Percentiles rank a stretch among this genome's conserved stretches.
Evolutionary conservation across 202 grass and related monocot species (phyloP).

Genomic region (Panicum virgatum): DNA sequence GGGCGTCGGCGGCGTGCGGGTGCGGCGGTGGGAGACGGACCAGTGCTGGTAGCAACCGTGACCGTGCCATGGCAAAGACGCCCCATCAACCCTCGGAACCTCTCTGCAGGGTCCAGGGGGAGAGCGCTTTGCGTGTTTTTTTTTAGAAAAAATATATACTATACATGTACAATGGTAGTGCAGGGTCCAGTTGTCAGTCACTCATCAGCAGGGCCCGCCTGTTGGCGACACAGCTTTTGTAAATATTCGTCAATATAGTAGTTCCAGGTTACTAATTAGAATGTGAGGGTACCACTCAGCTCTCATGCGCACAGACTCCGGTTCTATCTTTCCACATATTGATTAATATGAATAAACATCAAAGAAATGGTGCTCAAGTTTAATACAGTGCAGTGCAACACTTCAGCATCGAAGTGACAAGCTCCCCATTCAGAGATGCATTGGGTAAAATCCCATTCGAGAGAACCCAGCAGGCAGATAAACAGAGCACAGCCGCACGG

Average conservation of each 20-base stretch:
- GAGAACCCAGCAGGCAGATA: background rate
- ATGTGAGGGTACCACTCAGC: background rate
- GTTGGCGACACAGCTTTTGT: background rate
- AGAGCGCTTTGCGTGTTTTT: too few species aligned
- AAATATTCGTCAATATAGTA: background rate
- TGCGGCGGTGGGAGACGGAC: slow-evolving; percentile 76
- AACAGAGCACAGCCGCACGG: too few species aligned
- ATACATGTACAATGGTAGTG: background rate
- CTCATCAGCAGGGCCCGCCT: too few species aligned
- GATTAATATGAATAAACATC: too few species aligned
- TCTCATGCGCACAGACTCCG: too few species aligned
- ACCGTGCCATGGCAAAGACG: background rate
- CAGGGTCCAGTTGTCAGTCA: background rate
- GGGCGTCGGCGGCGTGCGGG: slow-evolving; percentile 5
- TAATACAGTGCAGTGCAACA: background rate
- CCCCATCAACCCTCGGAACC: too few species aligned
- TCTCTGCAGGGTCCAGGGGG: too few species aligned
- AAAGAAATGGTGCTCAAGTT: too few species aligned
- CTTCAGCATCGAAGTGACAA: background rate
- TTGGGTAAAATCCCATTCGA: background rate
- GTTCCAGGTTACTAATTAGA: background rate
- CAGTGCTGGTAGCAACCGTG: slow-evolving; percentile 62
- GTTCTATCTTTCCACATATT: too few species aligned
- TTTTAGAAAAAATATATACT: background rate
- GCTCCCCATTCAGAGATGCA: background rate